Base-by-base conservation (phyloP, 441 rosid genomes). In the Bocquillonia castaneifolia region DNA sequence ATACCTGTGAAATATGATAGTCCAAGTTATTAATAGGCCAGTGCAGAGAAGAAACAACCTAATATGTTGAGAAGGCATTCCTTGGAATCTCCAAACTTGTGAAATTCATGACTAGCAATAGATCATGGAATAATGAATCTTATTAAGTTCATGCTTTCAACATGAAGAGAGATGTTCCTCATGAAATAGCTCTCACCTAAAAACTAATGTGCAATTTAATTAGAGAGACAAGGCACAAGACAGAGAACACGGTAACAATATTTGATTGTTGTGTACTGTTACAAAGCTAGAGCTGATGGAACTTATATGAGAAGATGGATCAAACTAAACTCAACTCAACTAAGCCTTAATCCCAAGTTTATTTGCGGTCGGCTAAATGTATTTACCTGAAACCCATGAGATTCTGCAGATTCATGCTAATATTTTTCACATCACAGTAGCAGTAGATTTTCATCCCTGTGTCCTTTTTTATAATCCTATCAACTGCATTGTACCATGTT, bases 1-100 rank as follows among this genome's bases (percentile, higher is more conserved):
- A 71, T 68, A 67, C 79, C 72, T 74, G 74, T 54, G 39, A 20
- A 68, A 59, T 54, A 63, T 31, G 17, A 47, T n/a, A 37, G 17
- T 14, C 32, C 18, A 25, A 45, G 22, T 8, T n/a, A 40, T 61
- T 26, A 63, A 55, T 51, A 60, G 58, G n/a, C 6, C n/a, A 45
- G 18, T 1, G 17, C 15, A 20, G n/a, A 67, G 10, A 69, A 51
- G 40, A 23, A 60, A 37, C 37, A 58, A n/a, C 56, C 29, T 13
- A 23, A 23, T 52, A 23, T 52, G 23, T 3, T 23, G 15, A 25
- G 9, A 54, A 54, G 17, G 59, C 34, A 54, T 26, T 13, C 10
- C 6, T 14, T 54, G 15, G 7, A 26, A 18, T 54, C 59, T 28
- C n/a, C 34, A 54, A 17, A 13, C 10, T 14, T 25, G n/a, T 54